Conservation (phyloP, 768 basidiomycete genomes). For the Solioccasus polychromus region DNA sequence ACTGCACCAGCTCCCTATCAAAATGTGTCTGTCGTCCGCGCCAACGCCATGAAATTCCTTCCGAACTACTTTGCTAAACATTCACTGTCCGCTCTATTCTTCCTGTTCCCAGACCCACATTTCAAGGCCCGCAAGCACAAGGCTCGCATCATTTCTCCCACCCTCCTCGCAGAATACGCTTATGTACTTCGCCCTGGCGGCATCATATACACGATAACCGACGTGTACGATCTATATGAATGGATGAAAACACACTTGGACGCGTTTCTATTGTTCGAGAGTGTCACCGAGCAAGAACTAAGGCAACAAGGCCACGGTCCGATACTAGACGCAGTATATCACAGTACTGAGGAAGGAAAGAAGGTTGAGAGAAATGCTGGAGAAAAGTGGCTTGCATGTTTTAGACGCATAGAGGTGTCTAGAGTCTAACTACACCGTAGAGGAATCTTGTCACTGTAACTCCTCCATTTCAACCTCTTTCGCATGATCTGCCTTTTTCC, state of each 20-base stretch:
- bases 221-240: constrained; percentile 88
- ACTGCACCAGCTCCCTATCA: constrained; percentile 53
- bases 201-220: constrained; percentile 96
- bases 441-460: constrained; percentile 29
- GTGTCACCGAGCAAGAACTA: constrained; percentile 70
- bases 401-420: constrained; percentile 52
- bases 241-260: constrained; percentile 96
- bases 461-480: constrained; percentile 38
- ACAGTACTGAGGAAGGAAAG: constrained; percentile 92
- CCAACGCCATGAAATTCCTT: constrained; percentile 98
- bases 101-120: constrained; percentile 98
- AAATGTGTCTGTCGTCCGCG: constrained; percentile 91
- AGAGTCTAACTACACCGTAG: constrained; percentile 10
- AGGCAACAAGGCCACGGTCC: constrained; percentile 72
- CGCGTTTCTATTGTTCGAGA: constrained; percentile 83
- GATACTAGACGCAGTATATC: constrained; percentile 79
- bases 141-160: constrained; percentile 96
- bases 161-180: constrained; percentile 96
- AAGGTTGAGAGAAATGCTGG: constrained; percentile 93
- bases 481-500: constrained; percentile 31
- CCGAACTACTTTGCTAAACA: constrained; percentile 93
- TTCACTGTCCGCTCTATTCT: constrained; percentile 91
- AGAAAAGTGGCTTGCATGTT: constrained; percentile 91
- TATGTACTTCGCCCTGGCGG: constrained; percentile 92
- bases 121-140: constrained; percentile 99